Percentiles rank a stretch among this genome's conserved stretches.
Evolutionary conservation across 2,329 filamentous ascomycete genomes (phyloP).

Genomic region (Ophiostoma pallidulum): DNA sequence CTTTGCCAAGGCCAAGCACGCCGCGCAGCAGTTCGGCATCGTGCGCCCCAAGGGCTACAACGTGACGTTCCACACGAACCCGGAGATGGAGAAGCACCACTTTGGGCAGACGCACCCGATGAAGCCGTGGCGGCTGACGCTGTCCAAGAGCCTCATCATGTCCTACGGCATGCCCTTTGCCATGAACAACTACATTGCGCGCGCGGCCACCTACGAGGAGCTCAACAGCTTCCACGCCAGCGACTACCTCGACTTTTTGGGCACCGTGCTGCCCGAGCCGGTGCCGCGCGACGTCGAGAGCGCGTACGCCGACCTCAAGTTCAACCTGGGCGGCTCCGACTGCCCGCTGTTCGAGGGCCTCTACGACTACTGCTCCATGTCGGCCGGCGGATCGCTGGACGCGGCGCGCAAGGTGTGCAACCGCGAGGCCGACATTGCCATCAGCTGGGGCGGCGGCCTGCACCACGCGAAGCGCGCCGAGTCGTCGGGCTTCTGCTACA

Average conservation of each 20-base stretch:
- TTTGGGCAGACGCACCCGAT: constrained; percentile 96
- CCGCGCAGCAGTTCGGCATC: constrained; percentile 57
- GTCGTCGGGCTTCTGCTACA: constrained; percentile 95
- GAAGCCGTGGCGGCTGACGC: constrained; percentile 95
- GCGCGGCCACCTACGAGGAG: constrained; percentile 79
- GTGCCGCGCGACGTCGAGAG: constrained; percentile 57
- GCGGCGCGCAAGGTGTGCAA: constrained; percentile 83
- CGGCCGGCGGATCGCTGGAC: constrained; percentile 81
- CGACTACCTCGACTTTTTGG: constrained; percentile 87
- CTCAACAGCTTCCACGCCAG: constrained; percentile 75
- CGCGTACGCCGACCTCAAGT: constrained; percentile 55
- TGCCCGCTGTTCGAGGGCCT: constrained; percentile 95
- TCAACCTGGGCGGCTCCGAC: constrained; percentile 83
- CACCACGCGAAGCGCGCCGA: constrained; percentile 94
- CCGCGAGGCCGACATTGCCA: constrained; percentile 84
- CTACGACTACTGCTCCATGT: constrained; percentile 90
- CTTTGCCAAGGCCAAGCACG: constrained; percentile 47
- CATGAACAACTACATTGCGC: constrained; percentile 87
- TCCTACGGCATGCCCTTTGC: constrained; percentile 92
- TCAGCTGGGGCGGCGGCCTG: constrained; percentile 94
- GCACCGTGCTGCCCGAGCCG: constrained; percentile 56
- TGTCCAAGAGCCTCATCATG: constrained; percentile 90
- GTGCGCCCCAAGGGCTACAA: constrained; percentile 74
- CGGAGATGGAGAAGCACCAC: constrained; percentile 90
- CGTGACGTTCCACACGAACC: constrained; percentile 93